Evolutionary conservation across 2,329 filamentous ascomycete species (phyloP).

Genomic region (Blastomyces gilchristii): DNA sequence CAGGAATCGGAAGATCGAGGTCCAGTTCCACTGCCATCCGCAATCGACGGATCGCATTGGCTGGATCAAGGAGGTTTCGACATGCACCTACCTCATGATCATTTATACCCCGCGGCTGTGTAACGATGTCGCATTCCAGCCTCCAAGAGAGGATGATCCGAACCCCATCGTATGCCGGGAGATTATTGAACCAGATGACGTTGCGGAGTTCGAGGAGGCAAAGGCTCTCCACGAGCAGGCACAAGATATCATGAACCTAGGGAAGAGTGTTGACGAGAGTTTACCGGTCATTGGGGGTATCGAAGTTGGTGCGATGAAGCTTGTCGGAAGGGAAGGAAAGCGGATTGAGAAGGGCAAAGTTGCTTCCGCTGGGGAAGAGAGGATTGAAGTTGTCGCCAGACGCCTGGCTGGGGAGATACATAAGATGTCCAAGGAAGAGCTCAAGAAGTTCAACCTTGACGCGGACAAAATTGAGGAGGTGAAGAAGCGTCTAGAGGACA

Average conservation of each 20-base stretch:
- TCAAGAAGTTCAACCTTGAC: conserved; percentile 58
- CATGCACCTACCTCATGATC: conserved; percentile 87
- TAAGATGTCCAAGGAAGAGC: conserved; percentile 53
- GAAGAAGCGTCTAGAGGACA: conserved; percentile 54
- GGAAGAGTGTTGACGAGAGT: conserved; percentile 17
- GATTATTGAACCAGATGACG: conserved; percentile 52
- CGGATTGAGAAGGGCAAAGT: conserved; percentile 49
- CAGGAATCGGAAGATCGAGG: conserved; percentile 69
- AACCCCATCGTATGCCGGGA: conserved; percentile 67
- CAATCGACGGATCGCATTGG: conserved; percentile 66
- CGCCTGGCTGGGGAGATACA: conserved; percentile 53
- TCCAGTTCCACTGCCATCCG: conserved; percentile 69
- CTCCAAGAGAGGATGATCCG: conserved; percentile 64
- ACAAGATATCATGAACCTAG: conserved; percentile 25
- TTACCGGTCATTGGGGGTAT: conserved; percentile 47
- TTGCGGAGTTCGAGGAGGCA: conserved; percentile 38
- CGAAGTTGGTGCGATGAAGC: conserved; percentile 46
- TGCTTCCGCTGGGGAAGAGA: conserved; percentile 40
- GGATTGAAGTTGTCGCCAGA: conserved; percentile 41
- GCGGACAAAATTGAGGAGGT: conserved; percentile 59
- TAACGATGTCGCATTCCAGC: conserved; percentile 74
- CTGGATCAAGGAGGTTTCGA: conserved; percentile 87
- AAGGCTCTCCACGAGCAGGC: conserved; percentile 20
- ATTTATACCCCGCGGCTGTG: conserved; percentile 83
- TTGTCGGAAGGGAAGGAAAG: conserved; percentile 47